Percentiles rank a stretch among this genome's conserved stretches.
These are phyloP conservation scores for Aspergillus biplanus DNA, from an alignment of 495 filamentous ascomycete genomes.

Conservation along the genomic window DNA sequence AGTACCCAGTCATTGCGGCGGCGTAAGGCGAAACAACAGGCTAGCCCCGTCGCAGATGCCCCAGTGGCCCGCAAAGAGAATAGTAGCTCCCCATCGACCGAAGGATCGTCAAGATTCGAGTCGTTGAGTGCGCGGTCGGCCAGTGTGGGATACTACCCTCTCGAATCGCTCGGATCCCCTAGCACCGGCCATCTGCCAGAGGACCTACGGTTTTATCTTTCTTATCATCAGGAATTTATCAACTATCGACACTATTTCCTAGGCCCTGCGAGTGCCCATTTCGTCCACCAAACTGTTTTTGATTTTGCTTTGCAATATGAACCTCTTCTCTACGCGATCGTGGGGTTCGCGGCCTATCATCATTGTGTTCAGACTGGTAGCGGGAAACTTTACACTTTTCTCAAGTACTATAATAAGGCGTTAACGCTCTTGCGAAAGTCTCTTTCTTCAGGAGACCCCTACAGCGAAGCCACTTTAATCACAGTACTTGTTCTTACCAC, in stretches of 20 bases:
- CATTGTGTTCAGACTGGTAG: slow-evolving; percentile 67
- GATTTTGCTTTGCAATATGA: slow-evolving; percentile 77
- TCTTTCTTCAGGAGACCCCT: slow-evolving; percentile 67
- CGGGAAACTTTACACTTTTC: slow-evolving; percentile 77
- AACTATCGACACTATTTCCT: slow-evolving; percentile 81
- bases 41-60: slow-evolving; percentile 25
- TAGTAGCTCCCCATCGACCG: slow-evolving; percentile 51
- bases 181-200: slow-evolving; percentile 54
- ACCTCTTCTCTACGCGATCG: slow-evolving; percentile 83
- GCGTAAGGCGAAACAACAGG: slow-evolving; percentile 43
- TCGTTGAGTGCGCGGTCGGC: slow-evolving; percentile 39
- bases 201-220: slow-evolving; percentile 77
- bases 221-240: slow-evolving; percentile 75
- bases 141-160: slow-evolving; percentile 35
- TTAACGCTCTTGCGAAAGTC: slow-evolving; percentile 75
- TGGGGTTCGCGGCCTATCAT: slow-evolving; percentile 91
- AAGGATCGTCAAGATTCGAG: slow-evolving; percentile 39
- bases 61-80: slow-evolving; percentile 44
- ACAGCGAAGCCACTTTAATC: slow-evolving; percentile 74
- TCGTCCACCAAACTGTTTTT: slow-evolving; percentile 71
- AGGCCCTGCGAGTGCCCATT: slow-evolving; percentile 65
- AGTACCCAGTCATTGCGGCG: slow-evolving; percentile 46
- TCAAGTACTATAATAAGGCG: slow-evolving; percentile 88
- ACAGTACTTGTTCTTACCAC: slow-evolving; percentile 92
- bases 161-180: slow-evolving; percentile 28